Evolutionary conservation across 1,284 basidiomycete species (phyloP).

Genomic region (Pterulicium gracile): DNA sequence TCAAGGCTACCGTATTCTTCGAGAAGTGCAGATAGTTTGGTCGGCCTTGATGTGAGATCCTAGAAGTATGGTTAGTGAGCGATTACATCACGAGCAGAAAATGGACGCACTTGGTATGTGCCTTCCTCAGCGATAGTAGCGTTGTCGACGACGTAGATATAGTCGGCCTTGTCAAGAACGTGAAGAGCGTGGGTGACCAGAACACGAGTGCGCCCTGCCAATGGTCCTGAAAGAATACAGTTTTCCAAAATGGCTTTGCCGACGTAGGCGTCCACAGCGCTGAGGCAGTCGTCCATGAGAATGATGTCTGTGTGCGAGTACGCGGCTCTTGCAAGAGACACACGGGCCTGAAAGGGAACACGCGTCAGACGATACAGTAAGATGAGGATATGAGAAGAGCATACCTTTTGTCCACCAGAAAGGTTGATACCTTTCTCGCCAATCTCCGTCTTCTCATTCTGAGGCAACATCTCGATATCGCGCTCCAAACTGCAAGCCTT

Average conservation of each 20-base stretch:
- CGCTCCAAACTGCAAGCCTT: slow-evolving; percentile 52
- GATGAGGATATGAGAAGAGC: slow-evolving; percentile 17
- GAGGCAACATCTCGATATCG: slow-evolving; percentile 55
- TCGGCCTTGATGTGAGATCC: slow-evolving; percentile 41
- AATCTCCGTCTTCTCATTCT: slow-evolving; percentile 69
- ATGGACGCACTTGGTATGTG: slow-evolving; percentile 36
- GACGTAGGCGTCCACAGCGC: slow-evolving; percentile 65
- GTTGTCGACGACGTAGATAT: slow-evolving; percentile 68
- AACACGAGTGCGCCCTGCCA: slow-evolving; percentile 56
- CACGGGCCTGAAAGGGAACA: slow-evolving; percentile 45
- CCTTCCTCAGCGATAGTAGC: slow-evolving; percentile 57
- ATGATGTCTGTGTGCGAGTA: slow-evolving; percentile 71
- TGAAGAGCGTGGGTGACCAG: slow-evolving; percentile 71
- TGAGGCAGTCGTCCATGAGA: slow-evolving; percentile 60
- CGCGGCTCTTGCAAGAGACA: slow-evolving; percentile 72
- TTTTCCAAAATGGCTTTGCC: slow-evolving; percentile 52
- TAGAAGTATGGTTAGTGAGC: slow-evolving; percentile 12
- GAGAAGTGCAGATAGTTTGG: slow-evolving; percentile 47
- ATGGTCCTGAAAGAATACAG: slow-evolving; percentile 44
- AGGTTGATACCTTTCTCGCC: slow-evolving; percentile 77
- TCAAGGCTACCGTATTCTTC: slow-evolving; percentile 47
- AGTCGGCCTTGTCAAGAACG: slow-evolving; percentile 56
- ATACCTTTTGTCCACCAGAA: slow-evolving; percentile 48
- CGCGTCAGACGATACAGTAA: background rate
- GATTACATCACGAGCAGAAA: background rate